Evolutionary conservation across 805 yeast species (phyloP).

Genomic region (Starmerella bombi): DNA sequence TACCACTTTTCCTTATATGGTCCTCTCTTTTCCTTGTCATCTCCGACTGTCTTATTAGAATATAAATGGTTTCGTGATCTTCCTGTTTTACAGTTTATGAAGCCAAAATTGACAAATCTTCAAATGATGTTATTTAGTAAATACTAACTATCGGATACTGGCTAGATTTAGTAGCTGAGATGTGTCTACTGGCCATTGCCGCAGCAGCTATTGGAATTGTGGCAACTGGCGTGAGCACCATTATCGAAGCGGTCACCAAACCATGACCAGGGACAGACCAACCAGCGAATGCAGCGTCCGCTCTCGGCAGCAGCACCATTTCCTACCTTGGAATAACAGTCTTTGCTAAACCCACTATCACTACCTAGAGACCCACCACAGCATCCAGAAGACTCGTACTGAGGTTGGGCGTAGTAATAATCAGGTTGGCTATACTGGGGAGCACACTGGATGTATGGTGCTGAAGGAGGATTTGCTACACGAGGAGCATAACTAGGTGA

Average conservation of each 20-base stretch:
- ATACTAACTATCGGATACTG: no score
- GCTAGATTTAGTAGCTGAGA: background rate
- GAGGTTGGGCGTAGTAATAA: background rate
- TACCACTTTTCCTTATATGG: no score
- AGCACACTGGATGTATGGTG: background rate
- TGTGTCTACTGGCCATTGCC: background rate
- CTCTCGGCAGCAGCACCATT: conserved; percentile 4
- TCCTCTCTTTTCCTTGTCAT: no score
- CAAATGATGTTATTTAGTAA: no score
- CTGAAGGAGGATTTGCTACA: background rate
- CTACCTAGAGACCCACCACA: background rate
- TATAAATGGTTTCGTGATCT: no score
- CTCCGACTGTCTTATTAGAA: no score
- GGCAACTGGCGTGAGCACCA: conserved; percentile 1
- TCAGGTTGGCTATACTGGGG: background rate
- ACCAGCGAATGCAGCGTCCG: conserved; percentile 6
- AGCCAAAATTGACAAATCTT: no score
- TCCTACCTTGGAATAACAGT: conserved; percentile 1
- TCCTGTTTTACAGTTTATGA: no score
- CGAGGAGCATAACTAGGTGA: conserved; percentile 1
- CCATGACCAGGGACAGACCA: conserved; percentile 11
- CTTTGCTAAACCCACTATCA: background rate
- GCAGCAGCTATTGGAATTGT: background rate
- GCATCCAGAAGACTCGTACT: background rate
- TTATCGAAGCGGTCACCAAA: conserved; percentile 6